Evolutionary conservation across 768 basidiomycete species (phyloP).

Genomic region (Phaeotremella skinneri): DNA sequence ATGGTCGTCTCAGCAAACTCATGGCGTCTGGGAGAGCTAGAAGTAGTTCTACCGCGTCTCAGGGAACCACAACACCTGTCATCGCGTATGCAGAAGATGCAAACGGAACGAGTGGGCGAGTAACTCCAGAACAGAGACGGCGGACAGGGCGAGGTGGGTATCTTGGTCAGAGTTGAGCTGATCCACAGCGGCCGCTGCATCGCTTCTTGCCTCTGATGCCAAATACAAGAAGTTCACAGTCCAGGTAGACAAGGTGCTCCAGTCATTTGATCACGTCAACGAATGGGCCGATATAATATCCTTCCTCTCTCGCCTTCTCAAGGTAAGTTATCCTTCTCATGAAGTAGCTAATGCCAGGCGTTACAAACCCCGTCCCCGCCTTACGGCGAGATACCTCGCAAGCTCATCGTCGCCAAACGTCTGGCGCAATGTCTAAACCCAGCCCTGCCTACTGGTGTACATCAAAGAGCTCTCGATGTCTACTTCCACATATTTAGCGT

Average conservation of each 20-base stretch:
- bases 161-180: not conserved
- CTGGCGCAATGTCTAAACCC: slow-evolving; percentile 95
- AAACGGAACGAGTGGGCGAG: slow-evolving; percentile 26
- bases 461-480: slow-evolving; percentile 92
- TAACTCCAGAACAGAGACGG: slow-evolving; percentile 40
- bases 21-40: slow-evolving; percentile 32
- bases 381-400: slow-evolving; percentile 93
- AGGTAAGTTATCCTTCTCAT: slow-evolving; percentile 57
- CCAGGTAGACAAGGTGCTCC: slow-evolving; percentile 88
- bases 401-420: slow-evolving; percentile 89
- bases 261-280: slow-evolving; percentile 89
- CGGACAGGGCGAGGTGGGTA: slow-evolving; percentile 35
- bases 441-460: slow-evolving; percentile 93
- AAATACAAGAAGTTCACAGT: slow-evolving; percentile 91
- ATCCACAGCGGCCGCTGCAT: slow-evolving; percentile 33
- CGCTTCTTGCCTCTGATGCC: slow-evolving; percentile 60
- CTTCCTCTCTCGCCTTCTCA: slow-evolving; percentile 88
- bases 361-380: slow-evolving; percentile 82
- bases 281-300: slow-evolving; percentile 99
- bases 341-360: slow-evolving; percentile 59
- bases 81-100: slow-evolving; percentile 26
- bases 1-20: slow-evolving; percentile 32
- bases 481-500: slow-evolving; percentile 86
- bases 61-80: slow-evolving; percentile 12
- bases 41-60: slow-evolving; percentile 35